Evolutionary conservation across 371 early-diverging fungal genomes (phyloP).

Genomic region (Mortierella sp.): DNA sequence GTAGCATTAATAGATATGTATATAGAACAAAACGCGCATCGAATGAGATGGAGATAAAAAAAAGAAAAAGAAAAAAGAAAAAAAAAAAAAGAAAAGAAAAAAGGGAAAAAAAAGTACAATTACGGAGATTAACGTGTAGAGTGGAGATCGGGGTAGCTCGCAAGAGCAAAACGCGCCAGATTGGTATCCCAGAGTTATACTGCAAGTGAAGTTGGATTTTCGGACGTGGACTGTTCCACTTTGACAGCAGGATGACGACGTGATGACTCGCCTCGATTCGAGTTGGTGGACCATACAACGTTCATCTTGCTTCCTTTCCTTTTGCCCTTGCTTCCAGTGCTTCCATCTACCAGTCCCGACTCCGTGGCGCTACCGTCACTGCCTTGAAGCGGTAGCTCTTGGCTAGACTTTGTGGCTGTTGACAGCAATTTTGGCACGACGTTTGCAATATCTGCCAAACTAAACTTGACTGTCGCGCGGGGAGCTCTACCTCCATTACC

Average conservation of each 20-base stretch:
- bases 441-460: conserved; percentile 49
- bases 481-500: conserved; percentile 28
- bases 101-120: not conserved
- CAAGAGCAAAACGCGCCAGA: not conserved
- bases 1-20: not conserved
- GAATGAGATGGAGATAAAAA: not conserved
- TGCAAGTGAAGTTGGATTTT: conserved; percentile 20
- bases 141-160: not conserved
- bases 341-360: not conserved
- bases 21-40: not conserved
- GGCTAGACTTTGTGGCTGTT: not conserved
- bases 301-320: conserved; percentile 29
- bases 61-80: conserved; percentile 3
- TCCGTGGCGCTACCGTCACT: conserved; percentile 6
- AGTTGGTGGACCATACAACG: conserved; percentile 53
- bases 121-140: not conserved
- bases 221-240: conserved; percentile 3
- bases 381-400: not conserved
- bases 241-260: conserved; percentile 20
- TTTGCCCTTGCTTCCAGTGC: conserved; percentile 12
- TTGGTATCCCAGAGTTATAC: conserved; percentile 12
- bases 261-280: conserved; percentile 45
- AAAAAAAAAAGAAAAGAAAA: not conserved
- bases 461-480: conserved; percentile 44
- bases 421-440: conserved; percentile 31